Evolutionary conservation across 768 basidiomycete genomes (phyloP).

Genomic region (Tricholoma matsutake): DNA sequence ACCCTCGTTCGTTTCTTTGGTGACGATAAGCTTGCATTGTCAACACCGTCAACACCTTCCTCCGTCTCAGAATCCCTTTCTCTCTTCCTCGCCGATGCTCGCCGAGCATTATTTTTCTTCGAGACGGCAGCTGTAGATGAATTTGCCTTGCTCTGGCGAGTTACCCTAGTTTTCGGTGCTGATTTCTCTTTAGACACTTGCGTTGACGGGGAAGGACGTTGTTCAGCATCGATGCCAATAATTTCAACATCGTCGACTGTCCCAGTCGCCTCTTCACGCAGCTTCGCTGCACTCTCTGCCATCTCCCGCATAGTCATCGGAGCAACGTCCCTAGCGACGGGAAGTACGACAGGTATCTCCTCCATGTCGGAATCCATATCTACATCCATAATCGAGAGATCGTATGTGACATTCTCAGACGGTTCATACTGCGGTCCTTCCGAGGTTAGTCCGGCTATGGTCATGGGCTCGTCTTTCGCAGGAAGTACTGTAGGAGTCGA

Average conservation of each 20-base stretch:
- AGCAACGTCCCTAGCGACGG: conserved; percentile 3
- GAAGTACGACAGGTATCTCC: conserved; percentile 8
- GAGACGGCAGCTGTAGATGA: conserved; percentile 7
- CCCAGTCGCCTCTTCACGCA: conserved; percentile 6
- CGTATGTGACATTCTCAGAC: conserved; percentile 30
- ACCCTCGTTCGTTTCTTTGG: conserved; percentile 32
- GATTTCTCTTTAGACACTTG: conserved; percentile 1
- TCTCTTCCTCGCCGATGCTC: conserved; percentile 14
- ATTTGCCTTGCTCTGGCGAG: background rate
- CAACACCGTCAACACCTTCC: conserved; percentile 15
- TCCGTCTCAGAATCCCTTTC: conserved; percentile 16
- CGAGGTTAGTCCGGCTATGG: background rate
- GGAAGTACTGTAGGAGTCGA: background rate
- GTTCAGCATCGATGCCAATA: conserved; percentile 5
- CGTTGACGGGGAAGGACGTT: background rate
- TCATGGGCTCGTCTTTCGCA: background rate
- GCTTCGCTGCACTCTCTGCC: conserved; percentile 43
- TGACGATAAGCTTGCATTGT: conserved; percentile 13
- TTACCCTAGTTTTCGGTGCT: conserved; percentile 3
- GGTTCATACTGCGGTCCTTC: background rate
- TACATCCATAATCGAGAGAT: conserved; percentile 37
- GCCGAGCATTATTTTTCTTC: background rate
- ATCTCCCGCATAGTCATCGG: conserved; percentile 68
- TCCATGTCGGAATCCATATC: conserved; percentile 31
- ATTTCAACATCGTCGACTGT: conserved; percentile 3